Evolutionary conservation across 2,329 filamentous ascomycete species (phyloP).

Genomic region (Capronia americana): DNA sequence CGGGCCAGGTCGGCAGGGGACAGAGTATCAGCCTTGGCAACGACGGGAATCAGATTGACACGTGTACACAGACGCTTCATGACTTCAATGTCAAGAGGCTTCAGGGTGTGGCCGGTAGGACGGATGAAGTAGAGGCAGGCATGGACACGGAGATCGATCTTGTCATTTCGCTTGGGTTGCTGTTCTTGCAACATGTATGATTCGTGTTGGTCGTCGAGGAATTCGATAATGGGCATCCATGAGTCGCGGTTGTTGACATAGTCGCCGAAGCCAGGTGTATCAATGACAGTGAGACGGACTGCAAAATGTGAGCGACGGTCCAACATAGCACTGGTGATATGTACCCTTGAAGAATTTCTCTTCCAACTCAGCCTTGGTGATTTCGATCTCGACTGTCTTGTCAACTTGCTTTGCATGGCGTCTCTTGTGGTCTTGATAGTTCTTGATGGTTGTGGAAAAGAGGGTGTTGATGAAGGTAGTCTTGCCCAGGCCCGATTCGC

Average conservation of each 20-base stretch:
- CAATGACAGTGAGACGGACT: conserved; percentile 98
- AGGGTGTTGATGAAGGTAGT: conserved; percentile 99
- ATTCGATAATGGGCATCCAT: conserved; percentile 99
- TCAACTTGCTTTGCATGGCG: conserved; percentile 99
- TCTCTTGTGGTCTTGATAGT: conserved; percentile 99
- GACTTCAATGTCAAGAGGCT: conserved; percentile 98
- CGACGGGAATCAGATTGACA: conserved; percentile 97
- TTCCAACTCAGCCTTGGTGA: conserved; percentile 98
- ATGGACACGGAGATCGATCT: conserved; percentile 99
- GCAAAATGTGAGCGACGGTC: conserved; percentile 22
- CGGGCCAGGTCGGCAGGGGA: conserved; percentile 88
- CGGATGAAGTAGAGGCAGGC: conserved; percentile 99
- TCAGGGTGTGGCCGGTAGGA: conserved; percentile 96
- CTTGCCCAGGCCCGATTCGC: conserved; percentile 97
- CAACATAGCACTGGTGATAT: background rate
- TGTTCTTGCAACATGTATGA: conserved; percentile 99
- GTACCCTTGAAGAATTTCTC: conserved; percentile 99
- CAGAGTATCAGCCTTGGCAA: conserved; percentile 97
- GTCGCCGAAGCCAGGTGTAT: conserved; percentile 98
- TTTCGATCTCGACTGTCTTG: conserved; percentile 99
- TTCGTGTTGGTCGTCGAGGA: conserved; percentile 99
- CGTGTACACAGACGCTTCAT: conserved; percentile 99
- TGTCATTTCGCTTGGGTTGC: conserved; percentile 95
- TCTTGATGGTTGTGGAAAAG: conserved; percentile 99
- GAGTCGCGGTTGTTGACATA: conserved; percentile 99